These are phyloP conservation scores for Leccinum uliginosum DNA, from an alignment of 768 basidiomycete genomes.

Conservation along the genomic window DNA sequence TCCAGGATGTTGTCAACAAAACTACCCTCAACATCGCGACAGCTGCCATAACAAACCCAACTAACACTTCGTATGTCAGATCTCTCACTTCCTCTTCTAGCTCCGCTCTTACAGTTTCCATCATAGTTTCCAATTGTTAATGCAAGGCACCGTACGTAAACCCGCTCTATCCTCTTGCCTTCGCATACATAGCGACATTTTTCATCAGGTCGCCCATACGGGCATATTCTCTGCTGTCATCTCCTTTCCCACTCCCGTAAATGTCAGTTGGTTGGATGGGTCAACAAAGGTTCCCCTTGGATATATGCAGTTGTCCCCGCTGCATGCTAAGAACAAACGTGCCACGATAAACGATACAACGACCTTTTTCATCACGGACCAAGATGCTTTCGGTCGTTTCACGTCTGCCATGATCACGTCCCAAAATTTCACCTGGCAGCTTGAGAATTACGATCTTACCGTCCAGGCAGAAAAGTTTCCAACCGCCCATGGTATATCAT, in stretches of 20 bases:
- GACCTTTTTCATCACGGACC: conserved; percentile 52
- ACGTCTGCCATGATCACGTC: conserved; percentile 61
- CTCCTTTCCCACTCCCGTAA: conserved; percentile 51
- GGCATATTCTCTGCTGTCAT: conserved; percentile 64
- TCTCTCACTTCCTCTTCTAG: too few relatives aligned
- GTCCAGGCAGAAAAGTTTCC: conserved; percentile 70
- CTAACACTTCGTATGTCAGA: conserved; percentile 53
- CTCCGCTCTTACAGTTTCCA: conserved; percentile 2
- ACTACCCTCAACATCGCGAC: conserved; percentile 49
- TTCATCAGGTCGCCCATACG: conserved; percentile 55
- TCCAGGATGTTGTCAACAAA: conserved; percentile 58
- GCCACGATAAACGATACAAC: conserved; percentile 61
- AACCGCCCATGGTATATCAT: conserved; percentile 58
- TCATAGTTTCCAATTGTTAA: conserved; percentile 45
- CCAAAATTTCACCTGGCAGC: conserved; percentile 62
- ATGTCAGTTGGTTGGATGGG: conserved; percentile 55
- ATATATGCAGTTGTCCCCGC: conserved; percentile 41
- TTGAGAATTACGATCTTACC: conserved; percentile 50
- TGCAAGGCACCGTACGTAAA: conserved; percentile 50
- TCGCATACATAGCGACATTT: background rate
- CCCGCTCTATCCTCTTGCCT: background rate
- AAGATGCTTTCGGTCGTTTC: conserved; percentile 58
- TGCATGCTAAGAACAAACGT: conserved; percentile 50
- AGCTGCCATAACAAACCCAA: conserved; percentile 48
- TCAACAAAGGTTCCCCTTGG: conserved; percentile 51